These are phyloP conservation scores for Tephrocybe rancida DNA, from an alignment of 768 basidiomycete species.

Conservation along the genomic window DNA sequence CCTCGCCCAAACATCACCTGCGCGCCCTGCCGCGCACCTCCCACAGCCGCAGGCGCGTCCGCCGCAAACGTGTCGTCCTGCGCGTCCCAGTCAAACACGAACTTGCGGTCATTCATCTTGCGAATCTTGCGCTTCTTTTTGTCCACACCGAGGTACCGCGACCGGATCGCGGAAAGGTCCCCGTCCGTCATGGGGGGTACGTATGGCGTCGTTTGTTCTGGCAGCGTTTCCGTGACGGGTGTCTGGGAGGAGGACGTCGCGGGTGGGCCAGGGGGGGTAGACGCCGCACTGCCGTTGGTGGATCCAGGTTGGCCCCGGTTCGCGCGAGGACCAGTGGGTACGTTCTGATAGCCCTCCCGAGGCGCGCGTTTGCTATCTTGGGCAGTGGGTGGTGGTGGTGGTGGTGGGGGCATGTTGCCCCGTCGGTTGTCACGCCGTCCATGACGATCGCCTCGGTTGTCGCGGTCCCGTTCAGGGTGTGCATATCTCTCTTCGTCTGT, in stretches of 20 bases:
- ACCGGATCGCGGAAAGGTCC: slow-evolving; percentile 83
- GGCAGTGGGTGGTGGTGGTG: slow-evolving; percentile 34
- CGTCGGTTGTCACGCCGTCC: slow-evolving; percentile 45
- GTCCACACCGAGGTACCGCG: slow-evolving; percentile 92
- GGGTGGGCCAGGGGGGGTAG: slow-evolving; percentile 46
- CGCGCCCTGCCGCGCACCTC: slow-evolving; percentile 75
- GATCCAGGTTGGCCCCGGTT: slow-evolving; percentile 55
- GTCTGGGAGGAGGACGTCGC: slow-evolving; percentile 47
- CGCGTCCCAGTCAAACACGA: slow-evolving; percentile 99
- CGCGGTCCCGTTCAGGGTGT: slow-evolving; percentile 51
- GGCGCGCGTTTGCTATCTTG: slow-evolving; percentile 32
- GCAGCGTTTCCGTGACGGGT: slow-evolving; percentile 37
- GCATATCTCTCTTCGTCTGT: slow-evolving; percentile 58
- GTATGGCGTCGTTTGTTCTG: slow-evolving; percentile 39
- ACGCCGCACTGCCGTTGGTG: slow-evolving; percentile 28
- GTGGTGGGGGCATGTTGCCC: slow-evolving; percentile 38
- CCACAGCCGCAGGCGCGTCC: slow-evolving; percentile 73
- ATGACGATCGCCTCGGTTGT: slow-evolving; percentile 37
- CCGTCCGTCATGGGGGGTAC: slow-evolving; percentile 75
- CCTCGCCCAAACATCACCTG: slow-evolving; percentile 90
- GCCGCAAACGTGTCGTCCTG: slow-evolving; percentile 91
- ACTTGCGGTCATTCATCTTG: slow-evolving; percentile 95
- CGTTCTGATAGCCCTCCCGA: slow-evolving; percentile 58
- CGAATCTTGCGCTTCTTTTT: slow-evolving; percentile 94
- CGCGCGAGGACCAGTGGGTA: slow-evolving; percentile 86